Percentiles rank a stretch among this genome's conserved stretches.
phyloP scores from a whole-genome alignment of 225 moss, liverwort and hornwort species.

The Straminergon stramineum region DNA sequence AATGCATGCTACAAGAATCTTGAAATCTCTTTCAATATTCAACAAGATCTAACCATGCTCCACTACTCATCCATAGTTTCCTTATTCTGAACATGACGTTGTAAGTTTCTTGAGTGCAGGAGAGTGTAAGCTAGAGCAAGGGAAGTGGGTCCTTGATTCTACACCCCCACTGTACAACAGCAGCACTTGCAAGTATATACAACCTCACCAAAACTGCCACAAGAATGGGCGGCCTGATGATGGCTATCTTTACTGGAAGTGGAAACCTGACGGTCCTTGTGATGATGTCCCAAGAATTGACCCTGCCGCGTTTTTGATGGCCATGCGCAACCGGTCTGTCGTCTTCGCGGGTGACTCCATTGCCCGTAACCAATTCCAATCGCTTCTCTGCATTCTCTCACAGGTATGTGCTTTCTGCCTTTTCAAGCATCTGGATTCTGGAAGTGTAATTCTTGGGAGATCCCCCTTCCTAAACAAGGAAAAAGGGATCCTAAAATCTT shows the following conservation, averaged over 20 bases:
- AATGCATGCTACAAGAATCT: neutral
- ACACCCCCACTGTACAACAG: slow-evolving; percentile 53
- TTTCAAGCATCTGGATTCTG: neutral
- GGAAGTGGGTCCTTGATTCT: slow-evolving; percentile 65
- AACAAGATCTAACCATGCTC: neutral
- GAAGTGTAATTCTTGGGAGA: neutral
- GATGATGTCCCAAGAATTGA: slow-evolving; percentile 58
- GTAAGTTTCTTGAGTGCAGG: slow-evolving; percentile 1
- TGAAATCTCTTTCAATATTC: neutral
- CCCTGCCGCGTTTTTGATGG: slow-evolving; percentile 29
- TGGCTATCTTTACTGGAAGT: slow-evolving; percentile 63
- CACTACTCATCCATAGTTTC: too few relatives aligned
- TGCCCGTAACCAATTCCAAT: slow-evolving; percentile 88
- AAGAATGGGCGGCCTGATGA: slow-evolving; percentile 64
- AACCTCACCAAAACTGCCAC: slow-evolving; percentile 60
- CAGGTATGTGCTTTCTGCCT: slow-evolving; percentile 29
- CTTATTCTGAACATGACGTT: neutral
- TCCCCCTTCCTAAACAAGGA: neutral
- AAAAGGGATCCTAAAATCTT: neutral
- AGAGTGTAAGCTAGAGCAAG: slow-evolving; percentile 55
- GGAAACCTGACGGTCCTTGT: slow-evolving; percentile 64
- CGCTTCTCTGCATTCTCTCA: slow-evolving; percentile 70
- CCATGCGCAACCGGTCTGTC: slow-evolving; percentile 54
- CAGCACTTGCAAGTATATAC: slow-evolving; percentile 51
- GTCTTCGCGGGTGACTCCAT: slow-evolving; percentile 83